Percentiles rank a stretch among this genome's conserved stretches.
phyloP scores from a whole-genome alignment of 805 yeast genomes.

The Spathaspora sp. region DNA sequence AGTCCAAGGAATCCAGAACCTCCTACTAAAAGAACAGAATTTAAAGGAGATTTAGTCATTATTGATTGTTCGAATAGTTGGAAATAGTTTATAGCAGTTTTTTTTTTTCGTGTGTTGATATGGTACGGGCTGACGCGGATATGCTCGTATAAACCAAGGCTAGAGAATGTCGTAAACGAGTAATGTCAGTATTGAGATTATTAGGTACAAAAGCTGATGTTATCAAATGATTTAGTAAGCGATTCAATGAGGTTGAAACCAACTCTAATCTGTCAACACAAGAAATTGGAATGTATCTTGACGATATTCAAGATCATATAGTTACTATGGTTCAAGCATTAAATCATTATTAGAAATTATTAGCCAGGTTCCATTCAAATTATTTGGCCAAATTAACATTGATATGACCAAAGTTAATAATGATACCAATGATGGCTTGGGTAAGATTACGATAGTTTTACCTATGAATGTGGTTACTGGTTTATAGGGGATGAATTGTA shows the following conservation, averaged over 20 bases:
- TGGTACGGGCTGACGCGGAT: not conserved
- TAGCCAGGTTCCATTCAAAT: conserved; percentile 94
- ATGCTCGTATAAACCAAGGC: not conserved
- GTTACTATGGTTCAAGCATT: conserved; percentile 95
- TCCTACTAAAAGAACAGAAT: conserved; percentile 82
- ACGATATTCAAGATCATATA: conserved; percentile 97
- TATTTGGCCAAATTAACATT: conserved; percentile 95
- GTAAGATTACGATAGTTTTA: conserved; percentile 89
- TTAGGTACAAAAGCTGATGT: conserved; percentile 95
- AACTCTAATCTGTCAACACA: conserved; percentile 55
- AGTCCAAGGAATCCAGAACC: conserved; percentile 95
- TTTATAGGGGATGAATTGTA: conserved; percentile 97
- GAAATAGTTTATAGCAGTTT: not conserved
- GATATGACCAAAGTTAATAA: conserved; percentile 97
- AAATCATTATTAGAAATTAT: conserved; percentile 89
- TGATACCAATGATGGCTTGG: conserved; percentile 93
- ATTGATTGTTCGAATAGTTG: not conserved
- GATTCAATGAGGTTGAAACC: conserved; percentile 71
- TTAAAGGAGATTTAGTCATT: conserved; percentile 10
- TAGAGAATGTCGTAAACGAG: conserved; percentile 92
- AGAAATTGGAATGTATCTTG: conserved; percentile 91
- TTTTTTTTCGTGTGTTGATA: not conserved
- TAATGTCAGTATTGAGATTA: conserved; percentile 82
- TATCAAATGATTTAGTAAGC: conserved; percentile 89
- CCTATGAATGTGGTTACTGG: conserved; percentile 97